Evolutionary conservation across 257 asterid genomes (phyloP).

Genomic region (Anisodus acutangulus): DNA sequence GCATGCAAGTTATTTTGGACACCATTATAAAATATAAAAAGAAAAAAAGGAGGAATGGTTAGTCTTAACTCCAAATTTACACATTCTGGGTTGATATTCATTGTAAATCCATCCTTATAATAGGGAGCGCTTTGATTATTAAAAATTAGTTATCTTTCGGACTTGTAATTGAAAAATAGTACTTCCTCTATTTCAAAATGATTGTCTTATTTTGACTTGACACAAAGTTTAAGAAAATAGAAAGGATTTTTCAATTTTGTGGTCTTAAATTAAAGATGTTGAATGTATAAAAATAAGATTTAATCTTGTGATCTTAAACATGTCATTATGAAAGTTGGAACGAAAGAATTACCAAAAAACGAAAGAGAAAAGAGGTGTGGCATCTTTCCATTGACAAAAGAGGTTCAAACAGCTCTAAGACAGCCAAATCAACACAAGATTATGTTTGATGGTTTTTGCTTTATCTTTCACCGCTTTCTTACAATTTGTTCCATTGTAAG

Average conservation of each 20-base stretch:
- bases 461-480: background rate
- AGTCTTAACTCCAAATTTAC: background rate
- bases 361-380: background rate
- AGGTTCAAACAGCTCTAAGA: background rate
- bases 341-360: too few species aligned
- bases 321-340: too few species aligned
- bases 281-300: too few species aligned
- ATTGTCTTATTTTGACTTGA: too few species aligned
- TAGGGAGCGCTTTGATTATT: background rate
- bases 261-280: too few species aligned
- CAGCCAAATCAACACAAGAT: conserved; percentile 29
- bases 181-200: too few species aligned
- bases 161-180: background rate
- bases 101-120: background rate
- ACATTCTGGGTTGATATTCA: background rate
- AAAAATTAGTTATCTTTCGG: background rate
- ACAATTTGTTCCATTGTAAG: background rate
- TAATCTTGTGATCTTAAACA: too few species aligned
- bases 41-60: background rate
- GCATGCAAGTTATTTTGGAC: background rate
- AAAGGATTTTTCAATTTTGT: too few species aligned
- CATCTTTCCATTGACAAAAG: background rate
- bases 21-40: too few species aligned
- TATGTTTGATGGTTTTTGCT: background rate
- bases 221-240: too few species aligned